Evolutionary conservation across 1,139 yeast species (phyloP).

Genomic region (Wickerhamomyces sp.): DNA sequence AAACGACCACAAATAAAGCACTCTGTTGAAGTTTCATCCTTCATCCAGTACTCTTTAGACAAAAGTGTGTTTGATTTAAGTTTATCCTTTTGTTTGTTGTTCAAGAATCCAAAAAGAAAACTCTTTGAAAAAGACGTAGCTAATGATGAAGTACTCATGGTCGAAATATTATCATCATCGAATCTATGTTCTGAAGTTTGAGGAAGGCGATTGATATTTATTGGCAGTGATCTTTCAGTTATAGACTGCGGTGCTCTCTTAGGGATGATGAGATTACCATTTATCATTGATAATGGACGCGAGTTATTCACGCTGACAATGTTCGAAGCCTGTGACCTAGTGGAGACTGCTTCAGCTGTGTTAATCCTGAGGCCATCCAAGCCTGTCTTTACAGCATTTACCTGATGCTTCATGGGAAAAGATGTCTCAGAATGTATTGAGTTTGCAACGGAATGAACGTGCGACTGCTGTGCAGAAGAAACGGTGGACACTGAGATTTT

Average conservation of each 20-base stretch:
- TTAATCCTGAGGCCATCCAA: constrained; percentile 18
- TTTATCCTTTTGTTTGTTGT: constrained; percentile 30
- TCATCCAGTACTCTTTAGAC: constrained; percentile 84
- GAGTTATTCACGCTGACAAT: constrained; percentile 17
- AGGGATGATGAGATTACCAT: constrained; percentile 12
- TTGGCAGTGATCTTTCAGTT: constrained; percentile 11
- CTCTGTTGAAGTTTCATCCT: constrained; percentile 79
- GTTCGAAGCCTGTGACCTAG: constrained; percentile 15
- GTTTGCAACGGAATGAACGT: constrained; percentile 6
- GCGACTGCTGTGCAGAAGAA: constrained; percentile 3
- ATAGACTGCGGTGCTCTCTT: constrained; percentile 7
- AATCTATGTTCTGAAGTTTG: constrained; percentile 16
- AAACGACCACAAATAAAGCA: constrained; percentile 74
- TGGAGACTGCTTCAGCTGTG: constrained; percentile 15
- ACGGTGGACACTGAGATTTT: constrained; percentile 3
- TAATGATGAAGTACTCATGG: constrained; percentile 31
- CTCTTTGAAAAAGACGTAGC: constrained; percentile 36
- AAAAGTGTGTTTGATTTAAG: constrained; percentile 35
- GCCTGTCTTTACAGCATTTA: constrained; percentile 15
- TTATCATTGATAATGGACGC: constrained; percentile 18
- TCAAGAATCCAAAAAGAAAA: constrained; percentile 44
- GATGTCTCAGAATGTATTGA: constrained; percentile 3
- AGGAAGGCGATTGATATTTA: constrained; percentile 17
- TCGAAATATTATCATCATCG: constrained; percentile 24
- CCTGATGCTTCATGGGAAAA: constrained; percentile 1